These are phyloP conservation scores for Shiraia sp. DNA, from an alignment of 2,329 filamentous ascomycete species.

Conservation along the genomic window DNA sequence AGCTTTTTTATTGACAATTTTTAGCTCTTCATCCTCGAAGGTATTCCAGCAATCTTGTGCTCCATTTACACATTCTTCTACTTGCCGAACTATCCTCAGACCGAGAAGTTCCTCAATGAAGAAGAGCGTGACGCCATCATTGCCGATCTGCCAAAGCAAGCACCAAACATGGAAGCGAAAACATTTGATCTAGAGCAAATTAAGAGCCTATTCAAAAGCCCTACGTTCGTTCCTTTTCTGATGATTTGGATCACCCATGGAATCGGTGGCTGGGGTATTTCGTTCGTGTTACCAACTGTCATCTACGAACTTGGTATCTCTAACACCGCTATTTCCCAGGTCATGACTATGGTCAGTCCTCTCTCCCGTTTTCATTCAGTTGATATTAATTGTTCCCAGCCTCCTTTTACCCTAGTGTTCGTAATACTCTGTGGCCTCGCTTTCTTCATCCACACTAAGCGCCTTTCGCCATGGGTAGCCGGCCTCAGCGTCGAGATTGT, in stretches of 20 bases:
- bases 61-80: slow-evolving; percentile 19
- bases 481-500: slow-evolving; percentile 33
- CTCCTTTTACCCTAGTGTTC: slow-evolving; percentile 26
- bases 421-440: slow-evolving; percentile 22
- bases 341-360: slow-evolving; percentile 31
- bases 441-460: slow-evolving; percentile 23
- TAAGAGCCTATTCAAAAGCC: slow-evolving; percentile 17
- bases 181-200: slow-evolving; percentile 25
- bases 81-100: slow-evolving; percentile 27
- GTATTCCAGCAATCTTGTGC: slow-evolving; percentile 22
- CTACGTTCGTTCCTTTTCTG: slow-evolving; percentile 25
- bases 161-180: slow-evolving; percentile 25
- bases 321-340: slow-evolving; percentile 22
- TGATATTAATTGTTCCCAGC: slow-evolving; percentile 9
- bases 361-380: no score
- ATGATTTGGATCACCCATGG: slow-evolving; percentile 31
- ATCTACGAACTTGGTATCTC: slow-evolving; percentile 26
- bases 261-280: slow-evolving; percentile 28
- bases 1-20: not conserved
- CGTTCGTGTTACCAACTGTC: slow-evolving; percentile 25
- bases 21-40: slow-evolving; percentile 29
- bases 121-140: slow-evolving; percentile 20
- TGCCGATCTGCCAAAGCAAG: slow-evolving; percentile 21
- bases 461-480: slow-evolving; percentile 26
- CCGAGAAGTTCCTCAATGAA: slow-evolving; percentile 19